phyloP scores from a whole-genome alignment of 176 grass and related monocot genomes.

The Poa annua region DNA sequence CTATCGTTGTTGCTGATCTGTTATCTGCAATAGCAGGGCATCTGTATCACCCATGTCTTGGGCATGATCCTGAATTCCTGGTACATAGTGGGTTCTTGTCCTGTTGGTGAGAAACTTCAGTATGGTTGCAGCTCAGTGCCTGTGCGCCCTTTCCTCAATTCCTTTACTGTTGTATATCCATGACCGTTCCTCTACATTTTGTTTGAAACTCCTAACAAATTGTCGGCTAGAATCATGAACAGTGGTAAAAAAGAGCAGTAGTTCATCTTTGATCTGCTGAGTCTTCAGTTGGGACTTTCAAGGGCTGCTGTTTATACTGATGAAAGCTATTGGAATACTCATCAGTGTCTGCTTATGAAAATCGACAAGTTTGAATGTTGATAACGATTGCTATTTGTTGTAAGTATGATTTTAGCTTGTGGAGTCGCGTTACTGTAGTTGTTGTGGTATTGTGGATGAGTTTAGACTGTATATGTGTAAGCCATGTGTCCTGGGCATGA shows the following conservation, averaged over 20 bases:
- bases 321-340: neutral
- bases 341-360: neutral
- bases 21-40: neutral
- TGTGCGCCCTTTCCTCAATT: neutral
- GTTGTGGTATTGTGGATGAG: neutral
- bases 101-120: neutral
- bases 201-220: neutral
- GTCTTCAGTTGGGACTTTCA: neutral
- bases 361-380: neutral
- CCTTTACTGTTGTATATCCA: neutral
- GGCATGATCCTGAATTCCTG: slow-evolving; percentile 37
- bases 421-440: neutral
- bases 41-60: neutral
- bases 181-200: neutral
- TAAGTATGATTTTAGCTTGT: neutral
- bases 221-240: neutral
- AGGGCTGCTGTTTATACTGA: neutral
- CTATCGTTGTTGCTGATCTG: neutral
- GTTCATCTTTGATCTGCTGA: neutral
- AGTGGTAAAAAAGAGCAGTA: neutral
- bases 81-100: neutral
- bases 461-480: neutral
- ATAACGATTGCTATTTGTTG: neutral
- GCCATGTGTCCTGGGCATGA: neutral
- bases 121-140: neutral